These are phyloP conservation scores for Apiotrichum gamsii DNA, from an alignment of 1,284 basidiomycete species.

Conservation along the genomic window DNA sequence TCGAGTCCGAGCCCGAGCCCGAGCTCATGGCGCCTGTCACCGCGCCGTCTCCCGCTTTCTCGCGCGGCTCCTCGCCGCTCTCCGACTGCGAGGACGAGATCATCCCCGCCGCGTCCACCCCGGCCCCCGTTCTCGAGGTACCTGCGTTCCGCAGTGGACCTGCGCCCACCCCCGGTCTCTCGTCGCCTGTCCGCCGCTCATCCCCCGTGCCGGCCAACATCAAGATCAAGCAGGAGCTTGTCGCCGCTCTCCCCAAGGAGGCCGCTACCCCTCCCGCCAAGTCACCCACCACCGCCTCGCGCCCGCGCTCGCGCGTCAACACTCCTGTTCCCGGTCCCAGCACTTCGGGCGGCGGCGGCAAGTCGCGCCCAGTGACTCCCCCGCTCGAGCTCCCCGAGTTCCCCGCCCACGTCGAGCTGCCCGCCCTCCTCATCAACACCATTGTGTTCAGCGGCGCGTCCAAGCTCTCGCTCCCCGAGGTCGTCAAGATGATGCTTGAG, in stretches of 20 bases:
- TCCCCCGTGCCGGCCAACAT: not conserved
- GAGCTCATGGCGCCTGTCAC: not conserved
- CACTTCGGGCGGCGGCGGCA: too few relatives aligned
- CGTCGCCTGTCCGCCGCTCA: not conserved
- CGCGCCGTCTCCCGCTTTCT: not conserved
- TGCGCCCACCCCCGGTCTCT: not conserved
- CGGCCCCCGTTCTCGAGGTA: too few relatives aligned
- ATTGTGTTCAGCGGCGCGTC: conserved; percentile 47
- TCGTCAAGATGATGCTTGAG: conserved; percentile 47
- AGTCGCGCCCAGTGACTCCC: conserved; percentile 8
- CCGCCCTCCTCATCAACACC: conserved; percentile 44
- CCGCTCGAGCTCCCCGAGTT: conserved; percentile 14
- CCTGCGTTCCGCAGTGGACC: not conserved
- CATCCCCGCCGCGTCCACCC: not conserved
- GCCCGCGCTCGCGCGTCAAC: not conserved
- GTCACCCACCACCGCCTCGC: not conserved
- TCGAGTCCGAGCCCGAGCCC: too few relatives aligned
- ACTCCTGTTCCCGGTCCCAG: not conserved
- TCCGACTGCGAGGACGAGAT: conserved; percentile 7
- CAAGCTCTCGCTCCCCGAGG: conserved; percentile 44
- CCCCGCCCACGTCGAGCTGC: conserved; percentile 35
- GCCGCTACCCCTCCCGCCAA: not conserved
- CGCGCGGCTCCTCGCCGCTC: conserved; percentile 7
- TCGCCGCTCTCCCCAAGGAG: not conserved
- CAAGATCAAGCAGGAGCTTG: conserved; percentile 12